These are phyloP conservation scores for Lichtheimia ornata DNA, from an alignment of 371 early-diverging fungal species.

Conservation along the genomic window DNA sequence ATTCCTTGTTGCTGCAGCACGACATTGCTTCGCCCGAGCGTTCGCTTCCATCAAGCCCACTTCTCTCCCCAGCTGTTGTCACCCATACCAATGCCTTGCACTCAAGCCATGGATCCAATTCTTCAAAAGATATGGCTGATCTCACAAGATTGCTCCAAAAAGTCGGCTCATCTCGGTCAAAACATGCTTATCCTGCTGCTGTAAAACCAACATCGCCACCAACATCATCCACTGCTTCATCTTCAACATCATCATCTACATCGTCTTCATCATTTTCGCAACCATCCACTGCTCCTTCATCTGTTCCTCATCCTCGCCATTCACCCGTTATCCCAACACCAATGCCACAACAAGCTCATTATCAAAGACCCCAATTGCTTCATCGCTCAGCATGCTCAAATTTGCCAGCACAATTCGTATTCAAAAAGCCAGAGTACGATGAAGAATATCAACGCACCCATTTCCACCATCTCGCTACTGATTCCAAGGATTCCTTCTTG, in stretches of 20 bases:
- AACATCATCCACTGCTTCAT: constrained; percentile 25
- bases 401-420: constrained; percentile 40
- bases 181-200: constrained; percentile 14
- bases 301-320: constrained; percentile 2
- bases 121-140: constrained; percentile 36
- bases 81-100: constrained; percentile 41
- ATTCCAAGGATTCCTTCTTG: constrained; percentile 13
- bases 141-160: constrained; percentile 33
- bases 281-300: background rate
- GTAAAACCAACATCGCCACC: constrained; percentile 24
- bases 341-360: background rate
- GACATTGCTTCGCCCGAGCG: constrained; percentile 47
- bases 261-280: constrained; percentile 10
- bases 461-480: constrained; percentile 23
- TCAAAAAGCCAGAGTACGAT: constrained; percentile 41
- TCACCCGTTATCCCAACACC: background rate
- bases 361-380: constrained; percentile 15
- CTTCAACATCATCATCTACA: constrained; percentile 15
- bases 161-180: constrained; percentile 17
- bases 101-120: constrained; percentile 17
- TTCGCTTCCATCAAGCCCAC: constrained; percentile 43
- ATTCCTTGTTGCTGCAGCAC: constrained; percentile 7
- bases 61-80: constrained; percentile 44
- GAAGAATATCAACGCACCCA: constrained; percentile 41
- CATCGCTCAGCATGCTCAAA: constrained; percentile 18